phyloP scores from a whole-genome alignment of 129 eudicot genomes.

The Flaveria sonorensis region DNA sequence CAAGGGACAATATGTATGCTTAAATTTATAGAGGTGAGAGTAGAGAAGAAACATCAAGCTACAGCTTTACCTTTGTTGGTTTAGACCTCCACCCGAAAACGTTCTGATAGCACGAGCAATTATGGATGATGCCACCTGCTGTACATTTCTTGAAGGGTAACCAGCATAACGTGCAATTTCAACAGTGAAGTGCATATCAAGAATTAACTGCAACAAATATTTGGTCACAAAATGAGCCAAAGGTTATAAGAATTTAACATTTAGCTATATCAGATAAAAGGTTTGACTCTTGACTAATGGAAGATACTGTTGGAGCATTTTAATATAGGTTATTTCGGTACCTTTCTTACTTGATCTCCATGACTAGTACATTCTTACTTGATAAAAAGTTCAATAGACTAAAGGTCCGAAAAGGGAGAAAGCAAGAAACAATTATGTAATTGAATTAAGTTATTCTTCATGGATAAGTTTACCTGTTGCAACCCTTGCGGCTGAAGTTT shows the following conservation, averaged over 20 bases:
- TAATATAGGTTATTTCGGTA: background rate
- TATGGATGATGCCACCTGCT: conserved; percentile 79
- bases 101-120: conserved; percentile 89
- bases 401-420: conserved; percentile 1
- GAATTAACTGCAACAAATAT: conserved; percentile 62
- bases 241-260: background rate
- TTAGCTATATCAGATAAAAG: background rate
- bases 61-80: conserved; percentile 73
- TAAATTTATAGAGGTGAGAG: background rate
- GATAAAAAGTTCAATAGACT: background rate
- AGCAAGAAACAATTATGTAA: background rate
- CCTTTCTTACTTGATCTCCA: background rate
- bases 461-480: conserved; percentile 68
- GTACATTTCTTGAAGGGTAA: conserved; percentile 76
- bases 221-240: conserved; percentile 5
- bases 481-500: conserved; percentile 73
- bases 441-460: conserved; percentile 16
- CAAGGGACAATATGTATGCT: too few relatives aligned
- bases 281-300: background rate
- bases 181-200: conserved; percentile 97
- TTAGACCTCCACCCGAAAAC: conserved; percentile 81
- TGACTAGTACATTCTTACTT: background rate
- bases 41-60: background rate
- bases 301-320: background rate
- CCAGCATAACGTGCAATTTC: conserved; percentile 97